Evolutionary conservation across 768 basidiomycete species (phyloP), one percentile per base, ranked within the genome.

Genomic region (Guyanaporus albipodus): DNA sequence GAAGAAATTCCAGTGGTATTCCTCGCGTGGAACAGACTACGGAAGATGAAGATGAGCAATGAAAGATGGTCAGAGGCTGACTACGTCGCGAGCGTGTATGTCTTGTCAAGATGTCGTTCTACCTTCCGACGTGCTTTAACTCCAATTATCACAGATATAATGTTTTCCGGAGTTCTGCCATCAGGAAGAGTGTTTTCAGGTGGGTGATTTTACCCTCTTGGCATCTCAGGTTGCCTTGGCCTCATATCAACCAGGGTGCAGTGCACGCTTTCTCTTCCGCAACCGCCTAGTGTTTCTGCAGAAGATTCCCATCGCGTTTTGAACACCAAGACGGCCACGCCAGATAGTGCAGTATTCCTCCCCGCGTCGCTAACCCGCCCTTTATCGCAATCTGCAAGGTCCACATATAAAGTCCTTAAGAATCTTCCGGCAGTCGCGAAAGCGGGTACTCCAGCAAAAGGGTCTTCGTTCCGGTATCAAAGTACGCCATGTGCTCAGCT

Each of bases 61-160:
- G 72, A 76, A 42, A 77, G 68, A 54, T 74, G 70, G 64, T 77
- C 75, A 3, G 79, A 81, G 52, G 75, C 78, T 1, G 79, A 79
- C 50, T 78, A 70, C 46, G 76, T 70, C 14, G 70, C 72, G n/a
- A 76, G 75, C 40, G 77, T 80, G 76, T 81, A 58, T 39, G 76
- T 61, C 45, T 41, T 10, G 23, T 2, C 17, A 10, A 27, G 28
- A 22, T 7, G 12, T 18, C 18, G 6, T 35, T 36, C 33, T n/a
- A 21, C 34, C 37, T 10, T 24, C 21, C 32, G 28, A 47, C 24
- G 9, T 8, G 27, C 12, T 15, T 10, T 21, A 40, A 6, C 19
- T 29, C 37, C 15, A 18, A 38, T 17, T 19, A 15, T 21, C 21
- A 32, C 46, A 77, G 76, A 6, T 79, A 80, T 46, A 73, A 76